Evolutionary conservation across 257 asterid genomes (phyloP), one percentile per base, ranked within the genome.

Genomic region (Jaltomata sinuosa): DNA sequence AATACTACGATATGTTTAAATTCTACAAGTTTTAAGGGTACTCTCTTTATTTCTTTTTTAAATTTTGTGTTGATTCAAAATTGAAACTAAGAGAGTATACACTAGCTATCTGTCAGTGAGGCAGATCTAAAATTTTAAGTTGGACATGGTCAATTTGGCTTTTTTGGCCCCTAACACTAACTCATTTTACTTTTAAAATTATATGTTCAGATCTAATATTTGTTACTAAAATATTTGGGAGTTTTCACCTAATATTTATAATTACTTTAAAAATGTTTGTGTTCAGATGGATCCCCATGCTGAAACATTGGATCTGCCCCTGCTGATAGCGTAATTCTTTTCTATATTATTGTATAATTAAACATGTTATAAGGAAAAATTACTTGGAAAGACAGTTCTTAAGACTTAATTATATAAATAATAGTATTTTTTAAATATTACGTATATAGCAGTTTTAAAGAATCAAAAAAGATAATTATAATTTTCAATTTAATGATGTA

Each of bases 91-190:
- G 16, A 3, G 74, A 67, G 49, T 16, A 0, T 0, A 32, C 45
- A 15, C 14, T 1, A n/a, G n/a, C n/a, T n/a, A 32, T 8, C 15
- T 0, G 29, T 19, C 1, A 10, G 2, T n/a, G n/a, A 29, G 15
- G 8, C 2, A 34, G 50, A 36, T 68, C 45, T 6, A 36, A 0
- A 68, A 19, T 68, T 68, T 65, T 68, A 67, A 34, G 49, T 16
- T 0, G 4, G 0, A n/a, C n/a, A n/a, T 1, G 16, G 2, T 27
- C 4, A 0, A 1, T 31, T 65, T 14, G 0, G 16, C 0, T 14
- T 65, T 65, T 65, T 65, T 7, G 74, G 34, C 31, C 3, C n/a
- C 31, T 65, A 31, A 0, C 21, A 1, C 7, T 65, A 64, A 29
- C 2, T 64, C 2, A 29, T 64, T 64, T 19, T 6, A 29, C 42